Conservation (phyloP, 257 asterid species). For the Anisodus acutangulus region DNA sequence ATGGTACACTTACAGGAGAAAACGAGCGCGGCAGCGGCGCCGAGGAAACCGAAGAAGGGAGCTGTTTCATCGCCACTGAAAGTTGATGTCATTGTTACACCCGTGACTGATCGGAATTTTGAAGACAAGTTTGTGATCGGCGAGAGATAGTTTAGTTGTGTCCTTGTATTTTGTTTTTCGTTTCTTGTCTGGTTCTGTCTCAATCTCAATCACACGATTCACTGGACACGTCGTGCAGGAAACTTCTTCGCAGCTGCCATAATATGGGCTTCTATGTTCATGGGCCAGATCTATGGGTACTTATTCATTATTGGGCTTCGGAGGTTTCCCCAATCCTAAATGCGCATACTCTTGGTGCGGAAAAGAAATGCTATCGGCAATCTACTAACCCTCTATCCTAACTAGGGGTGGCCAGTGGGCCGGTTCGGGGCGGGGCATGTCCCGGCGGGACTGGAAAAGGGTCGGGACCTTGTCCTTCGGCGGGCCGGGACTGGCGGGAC, state of each 20-base stretch:
- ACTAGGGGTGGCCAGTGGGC: no score
- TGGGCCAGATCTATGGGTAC: background rate
- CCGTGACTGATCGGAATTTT: background rate
- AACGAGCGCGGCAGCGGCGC: conserved; percentile 39
- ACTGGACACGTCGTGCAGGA: background rate
- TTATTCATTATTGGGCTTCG: background rate
- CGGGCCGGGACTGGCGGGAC: no score
- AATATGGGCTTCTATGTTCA: background rate
- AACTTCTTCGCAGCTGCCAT: background rate
- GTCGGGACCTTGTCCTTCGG: no score
- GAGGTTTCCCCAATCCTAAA: no score
- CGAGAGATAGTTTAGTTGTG: background rate
- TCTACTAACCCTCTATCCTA: no score
- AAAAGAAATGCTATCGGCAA: no score
- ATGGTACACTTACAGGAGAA: conserved; percentile 42
- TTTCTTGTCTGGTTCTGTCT: background rate
- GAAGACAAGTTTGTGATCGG: background rate
- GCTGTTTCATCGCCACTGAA: conserved; percentile 34
- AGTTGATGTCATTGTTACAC: conserved; percentile 33
- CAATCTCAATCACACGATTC: conserved; percentile 20
- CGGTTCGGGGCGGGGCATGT: no score
- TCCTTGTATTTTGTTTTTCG: background rate
- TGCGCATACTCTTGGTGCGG: no score
- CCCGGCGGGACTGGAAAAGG: no score
- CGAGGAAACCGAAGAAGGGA: conserved; percentile 25